Conservation (phyloP, 2,329 filamentous ascomycete genomes). For the Alternaria gaisen region DNA sequence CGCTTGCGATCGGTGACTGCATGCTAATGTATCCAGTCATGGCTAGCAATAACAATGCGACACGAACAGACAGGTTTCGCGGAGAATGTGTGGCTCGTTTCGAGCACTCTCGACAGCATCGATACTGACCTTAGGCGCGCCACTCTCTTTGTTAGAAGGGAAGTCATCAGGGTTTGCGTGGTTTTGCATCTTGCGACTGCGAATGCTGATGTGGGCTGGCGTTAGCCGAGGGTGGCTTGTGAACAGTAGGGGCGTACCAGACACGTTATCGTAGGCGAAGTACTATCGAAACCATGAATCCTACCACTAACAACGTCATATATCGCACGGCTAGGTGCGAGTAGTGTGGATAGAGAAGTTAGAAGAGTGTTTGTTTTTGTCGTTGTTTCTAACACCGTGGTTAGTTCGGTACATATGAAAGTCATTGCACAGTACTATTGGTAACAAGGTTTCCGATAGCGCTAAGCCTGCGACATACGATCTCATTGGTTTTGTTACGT, state of each 20-base stretch:
- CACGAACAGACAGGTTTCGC: background rate
- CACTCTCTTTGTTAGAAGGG: background rate
- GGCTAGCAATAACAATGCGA: background rate
- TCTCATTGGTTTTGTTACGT: no score
- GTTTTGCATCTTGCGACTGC: background rate
- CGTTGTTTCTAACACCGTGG: no score
- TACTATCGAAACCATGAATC: background rate
- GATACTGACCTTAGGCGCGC: background rate
- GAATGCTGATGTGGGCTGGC: background rate
- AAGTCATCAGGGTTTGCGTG: background rate
- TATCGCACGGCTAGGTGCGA: no score
- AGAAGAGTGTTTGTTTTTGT: no score
- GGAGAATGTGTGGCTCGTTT: background rate
- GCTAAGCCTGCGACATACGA: no score
- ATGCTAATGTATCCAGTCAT: background rate
- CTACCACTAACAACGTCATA: background rate
- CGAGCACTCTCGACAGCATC: background rate
- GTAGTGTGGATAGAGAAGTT: no score
- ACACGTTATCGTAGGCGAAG: background rate
- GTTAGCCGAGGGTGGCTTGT: background rate
- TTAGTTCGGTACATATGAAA: no score
- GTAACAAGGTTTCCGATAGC: no score
- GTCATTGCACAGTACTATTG: no score
- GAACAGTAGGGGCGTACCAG: background rate
- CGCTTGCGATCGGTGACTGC: background rate